Percentiles rank a stretch among this genome's conserved stretches.
phyloP scores from a whole-genome alignment of 139 green algal genomes.

The Chlorella sorokiniana region DNA sequence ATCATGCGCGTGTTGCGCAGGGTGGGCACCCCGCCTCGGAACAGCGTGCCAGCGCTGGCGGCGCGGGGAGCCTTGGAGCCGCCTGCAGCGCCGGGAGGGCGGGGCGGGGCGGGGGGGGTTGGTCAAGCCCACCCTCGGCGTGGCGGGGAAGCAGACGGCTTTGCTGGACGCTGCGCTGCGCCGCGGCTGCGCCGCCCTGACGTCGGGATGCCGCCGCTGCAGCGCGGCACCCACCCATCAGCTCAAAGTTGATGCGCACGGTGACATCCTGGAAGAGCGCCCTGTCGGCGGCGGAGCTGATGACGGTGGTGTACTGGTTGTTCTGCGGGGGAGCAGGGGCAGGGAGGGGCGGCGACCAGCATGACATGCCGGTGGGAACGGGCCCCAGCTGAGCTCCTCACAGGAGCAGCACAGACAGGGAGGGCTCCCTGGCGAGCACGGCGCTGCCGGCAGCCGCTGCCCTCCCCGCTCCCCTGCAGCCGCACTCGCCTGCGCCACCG shows the following conservation, averaged over 20 bases:
- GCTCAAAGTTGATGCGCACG: conserved; percentile 16
- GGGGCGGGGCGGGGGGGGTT: neutral
- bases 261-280: conserved; percentile 2
- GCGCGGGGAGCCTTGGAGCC: neutral
- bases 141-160: neutral
- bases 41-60: neutral
- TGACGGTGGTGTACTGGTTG: conserved; percentile 2
- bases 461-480: neutral
- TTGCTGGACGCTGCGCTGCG: too few relatives aligned
- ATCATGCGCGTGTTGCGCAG: conserved; percentile 8
- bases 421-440: neutral
- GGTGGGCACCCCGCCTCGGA: neutral
- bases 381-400: neutral
- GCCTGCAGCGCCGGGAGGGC: neutral
- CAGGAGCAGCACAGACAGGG: neutral
- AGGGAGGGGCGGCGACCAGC: neutral
- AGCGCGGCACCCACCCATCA: conserved; percentile 16
- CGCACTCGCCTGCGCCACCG: neutral
- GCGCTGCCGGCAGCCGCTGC: neutral
- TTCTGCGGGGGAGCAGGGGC: neutral
- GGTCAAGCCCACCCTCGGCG: neutral
- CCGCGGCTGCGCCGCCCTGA: too few relatives aligned
- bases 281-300: neutral
- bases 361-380: neutral
- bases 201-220: too few relatives aligned